phyloP scores from a whole-genome alignment of 176 grass and related monocot genomes.

The Triticum aestivum region DNA sequence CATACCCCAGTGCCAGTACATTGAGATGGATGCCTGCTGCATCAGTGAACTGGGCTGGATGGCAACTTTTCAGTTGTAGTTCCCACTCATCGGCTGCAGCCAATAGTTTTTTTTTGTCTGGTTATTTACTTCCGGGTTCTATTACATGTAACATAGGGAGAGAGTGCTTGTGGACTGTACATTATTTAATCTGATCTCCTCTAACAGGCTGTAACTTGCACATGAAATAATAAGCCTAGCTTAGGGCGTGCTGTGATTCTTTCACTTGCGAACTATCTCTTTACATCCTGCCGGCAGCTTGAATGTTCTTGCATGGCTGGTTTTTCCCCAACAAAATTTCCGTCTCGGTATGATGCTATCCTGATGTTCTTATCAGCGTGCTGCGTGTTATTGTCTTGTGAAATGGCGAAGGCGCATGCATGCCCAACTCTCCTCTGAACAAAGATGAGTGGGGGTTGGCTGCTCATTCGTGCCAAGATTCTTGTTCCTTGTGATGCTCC shows the following conservation, averaged over 20 bases:
- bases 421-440: conserved; percentile 29
- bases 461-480: conserved; percentile 28
- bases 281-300: background rate
- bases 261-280: background rate
- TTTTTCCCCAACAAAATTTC: too few species aligned
- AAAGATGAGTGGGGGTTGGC: conserved; percentile 24
- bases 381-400: background rate
- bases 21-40: background rate
- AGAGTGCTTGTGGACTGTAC: conserved; percentile 36
- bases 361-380: background rate
- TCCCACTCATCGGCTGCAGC: background rate
- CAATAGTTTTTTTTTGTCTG: background rate
- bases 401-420: conserved; percentile 33
- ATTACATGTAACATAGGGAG: conserved; percentile 39
- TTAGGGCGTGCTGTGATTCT: conserved; percentile 30
- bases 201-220: conserved; percentile 31
- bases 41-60: background rate
- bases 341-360: background rate
- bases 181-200: conserved; percentile 39
- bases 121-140: conserved; percentile 8
- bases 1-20: background rate
- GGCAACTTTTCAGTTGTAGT: conserved; percentile 10
- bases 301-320: too few species aligned
- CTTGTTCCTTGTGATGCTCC: background rate
- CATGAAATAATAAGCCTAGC: conserved; percentile 23